Evolutionary conservation across 1,139 yeast genomes (phyloP).

Genomic region (Saccharomycopsis phalli): DNA sequence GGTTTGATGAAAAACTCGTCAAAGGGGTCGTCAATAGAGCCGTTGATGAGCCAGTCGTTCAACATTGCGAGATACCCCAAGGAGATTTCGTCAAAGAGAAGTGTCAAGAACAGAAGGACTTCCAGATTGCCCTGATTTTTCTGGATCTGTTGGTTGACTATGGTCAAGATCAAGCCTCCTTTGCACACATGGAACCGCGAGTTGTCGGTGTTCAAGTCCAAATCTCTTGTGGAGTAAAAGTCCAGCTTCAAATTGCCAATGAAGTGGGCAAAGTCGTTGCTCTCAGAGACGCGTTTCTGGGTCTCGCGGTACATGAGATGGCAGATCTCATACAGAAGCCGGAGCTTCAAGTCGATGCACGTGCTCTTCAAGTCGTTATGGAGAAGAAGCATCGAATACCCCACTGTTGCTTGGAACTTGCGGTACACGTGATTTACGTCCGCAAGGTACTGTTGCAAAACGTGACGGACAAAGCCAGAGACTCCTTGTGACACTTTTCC

Average conservation of each 20-base stretch:
- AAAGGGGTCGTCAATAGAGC: conserved; percentile 68
- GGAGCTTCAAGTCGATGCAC: conserved; percentile 27
- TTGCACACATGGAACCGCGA: conserved; percentile 49
- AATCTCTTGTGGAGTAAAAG: conserved; percentile 13
- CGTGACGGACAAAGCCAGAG: conserved; percentile 48
- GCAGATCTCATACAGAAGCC: conserved; percentile 18
- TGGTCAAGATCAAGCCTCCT: conserved; percentile 57
- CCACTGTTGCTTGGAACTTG: conserved; percentile 33
- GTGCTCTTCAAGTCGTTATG: conserved; percentile 12
- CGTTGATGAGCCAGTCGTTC: conserved; percentile 69
- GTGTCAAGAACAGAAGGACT: conserved; percentile 43
- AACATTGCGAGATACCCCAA: conserved; percentile 59
- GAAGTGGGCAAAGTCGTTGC: conserved; percentile 11
- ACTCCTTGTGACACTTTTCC: conserved; percentile 74
- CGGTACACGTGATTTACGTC: conserved; percentile 46
- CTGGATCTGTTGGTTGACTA: conserved; percentile 51
- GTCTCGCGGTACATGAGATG: conserved; percentile 14
- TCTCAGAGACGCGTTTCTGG: conserved; percentile 10
- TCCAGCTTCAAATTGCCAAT: conserved; percentile 13
- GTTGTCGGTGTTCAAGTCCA: conserved; percentile 44
- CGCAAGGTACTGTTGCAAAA: conserved; percentile 40
- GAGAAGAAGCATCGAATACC: conserved; percentile 16
- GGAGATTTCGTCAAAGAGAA: conserved; percentile 52
- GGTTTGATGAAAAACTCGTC: conserved; percentile 69
- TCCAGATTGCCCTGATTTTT: conserved; percentile 58